Evolutionary conservation across 2,329 filamentous ascomycete species (phyloP), one percentile per base, ranked within the genome.

Genomic region (Trichoderma sp.): DNA sequence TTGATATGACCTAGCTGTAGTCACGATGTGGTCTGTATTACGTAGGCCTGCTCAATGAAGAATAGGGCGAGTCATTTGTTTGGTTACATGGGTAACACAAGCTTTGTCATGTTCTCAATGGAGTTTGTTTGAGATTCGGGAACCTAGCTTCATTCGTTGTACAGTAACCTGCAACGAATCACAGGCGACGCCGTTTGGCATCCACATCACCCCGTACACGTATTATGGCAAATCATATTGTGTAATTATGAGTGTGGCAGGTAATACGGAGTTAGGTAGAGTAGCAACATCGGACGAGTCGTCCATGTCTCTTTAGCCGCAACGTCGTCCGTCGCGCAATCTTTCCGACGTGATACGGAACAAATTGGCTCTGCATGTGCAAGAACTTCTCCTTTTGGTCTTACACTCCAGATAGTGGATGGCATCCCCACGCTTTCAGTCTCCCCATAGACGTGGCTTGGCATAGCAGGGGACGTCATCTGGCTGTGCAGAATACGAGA

Each of bases 401-500:
- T 18, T 15, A 12, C 32, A 34, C 21, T 15, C 26, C n/a, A 39
- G 9, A 26, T 21, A 4, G 21, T 43, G 32, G 15, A 21, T 30
- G 15, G 14, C 6, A n/a, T 58, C 53, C 18, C 18, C 15, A 30
- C 36, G 36, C 36, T 30, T 36, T 58, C 15, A 21, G 8, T 58
- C 15, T 57, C 28, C 39, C 30, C 56, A 12, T 5, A 14, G 28
- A 34, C 7, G 28, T 67, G 51, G 64, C 64, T 43, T 67, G 64
- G 53, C 32, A n/a, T 24, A n/a, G 32, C 34, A 39, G 64, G 15
- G 18, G 21, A 67, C 30, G 32, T 34, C 56, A 60, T 61, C 36
- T 14, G 56, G 53, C 53, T 43, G 56, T 43, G 66, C 56, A 61
- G 66, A 69, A 69, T 69, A 61, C 66, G 66, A 69, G 56, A 51